Evolutionary conservation across 1,284 basidiomycete genomes (phyloP).

Genomic region (Moesziomyces sp.): DNA sequence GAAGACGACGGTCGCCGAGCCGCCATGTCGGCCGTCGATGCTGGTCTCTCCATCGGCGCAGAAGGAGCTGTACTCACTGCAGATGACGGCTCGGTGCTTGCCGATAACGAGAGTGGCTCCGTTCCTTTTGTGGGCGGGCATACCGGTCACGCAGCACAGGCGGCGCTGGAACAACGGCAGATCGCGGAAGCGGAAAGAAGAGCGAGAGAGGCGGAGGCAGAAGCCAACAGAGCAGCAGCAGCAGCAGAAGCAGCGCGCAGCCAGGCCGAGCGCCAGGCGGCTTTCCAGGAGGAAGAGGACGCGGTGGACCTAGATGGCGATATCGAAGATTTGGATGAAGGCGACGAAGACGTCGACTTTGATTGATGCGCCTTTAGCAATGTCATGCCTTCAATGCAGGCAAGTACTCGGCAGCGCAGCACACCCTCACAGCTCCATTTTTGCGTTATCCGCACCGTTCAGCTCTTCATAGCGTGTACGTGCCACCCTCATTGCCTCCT

Average conservation of each 20-base stretch:
- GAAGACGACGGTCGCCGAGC: slow-evolving; percentile 48
- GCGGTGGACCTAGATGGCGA: slow-evolving; percentile 55
- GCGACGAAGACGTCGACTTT: slow-evolving; percentile 47
- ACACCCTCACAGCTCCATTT: no score
- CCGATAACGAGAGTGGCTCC: slow-evolving; percentile 11
- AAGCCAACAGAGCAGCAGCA: slow-evolving; percentile 30
- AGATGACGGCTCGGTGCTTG: slow-evolving; percentile 15
- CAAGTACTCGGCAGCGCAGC: no score
- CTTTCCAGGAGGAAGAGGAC: slow-evolving; percentile 43
- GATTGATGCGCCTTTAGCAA: slow-evolving; percentile 8
- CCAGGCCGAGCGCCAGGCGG: slow-evolving; percentile 36
- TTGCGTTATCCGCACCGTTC: no score
- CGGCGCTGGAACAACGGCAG: slow-evolving; percentile 27
- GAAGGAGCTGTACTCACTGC: slow-evolving; percentile 6
- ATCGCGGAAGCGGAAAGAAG: slow-evolving; percentile 32
- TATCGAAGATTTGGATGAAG: slow-evolving; percentile 56
- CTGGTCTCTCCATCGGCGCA: slow-evolving; percentile 15
- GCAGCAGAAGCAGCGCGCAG: slow-evolving; percentile 35
- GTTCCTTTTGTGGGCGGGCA: slow-evolving; percentile 27
- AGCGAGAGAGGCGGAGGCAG: slow-evolving; percentile 40
- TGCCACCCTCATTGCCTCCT: no score
- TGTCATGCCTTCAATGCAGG: no score
- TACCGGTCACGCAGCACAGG: slow-evolving; percentile 36
- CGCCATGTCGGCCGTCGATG: slow-evolving; percentile 26
- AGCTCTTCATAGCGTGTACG: no score